A percentile compares a stretch with the other conserved stretches of the same genome.
Evolutionary conservation across 305 asterid genomes (phyloP).

Genomic region (Fraxinus sp.): DNA sequence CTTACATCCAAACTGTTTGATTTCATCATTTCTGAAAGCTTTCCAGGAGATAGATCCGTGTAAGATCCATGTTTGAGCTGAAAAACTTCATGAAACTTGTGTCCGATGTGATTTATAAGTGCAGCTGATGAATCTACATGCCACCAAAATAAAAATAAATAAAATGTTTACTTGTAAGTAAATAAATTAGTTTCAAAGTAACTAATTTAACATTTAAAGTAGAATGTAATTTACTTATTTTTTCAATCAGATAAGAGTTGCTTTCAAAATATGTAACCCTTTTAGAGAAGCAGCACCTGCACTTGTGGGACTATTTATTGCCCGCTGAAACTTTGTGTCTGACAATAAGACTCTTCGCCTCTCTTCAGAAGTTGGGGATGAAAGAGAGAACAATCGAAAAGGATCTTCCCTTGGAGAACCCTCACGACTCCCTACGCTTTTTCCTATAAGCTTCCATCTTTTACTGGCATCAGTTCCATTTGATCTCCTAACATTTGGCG

Average conservation of each 20-base stretch:
- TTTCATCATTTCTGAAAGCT: constrained; percentile 87
- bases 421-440: constrained; percentile 29
- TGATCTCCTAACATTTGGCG: constrained; percentile 37
- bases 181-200: not conserved
- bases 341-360: constrained; percentile 31
- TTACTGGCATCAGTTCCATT: constrained; percentile 35
- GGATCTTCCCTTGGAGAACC: constrained; percentile 44
- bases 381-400: constrained; percentile 31
- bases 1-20: constrained; percentile 90
- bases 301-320: constrained; percentile 46
- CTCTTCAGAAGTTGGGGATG: constrained; percentile 53
- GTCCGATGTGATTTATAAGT: constrained; percentile 50
- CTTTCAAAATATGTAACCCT: not conserved
- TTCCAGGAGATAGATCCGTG: constrained; percentile 73
- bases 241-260: not conserved
- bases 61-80: constrained; percentile 77
- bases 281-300: constrained; percentile 41
- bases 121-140: constrained; percentile 52
- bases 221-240: not conserved
- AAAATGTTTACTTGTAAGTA: not conserved
- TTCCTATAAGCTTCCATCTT: constrained; percentile 46
- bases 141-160: not conserved
- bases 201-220: not conserved
- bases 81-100: constrained; percentile 80
- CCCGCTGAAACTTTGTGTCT: constrained; percentile 44